Conservation (phyloP, 805 yeast genomes). For the Wickerhamiella shivajii region DNA sequence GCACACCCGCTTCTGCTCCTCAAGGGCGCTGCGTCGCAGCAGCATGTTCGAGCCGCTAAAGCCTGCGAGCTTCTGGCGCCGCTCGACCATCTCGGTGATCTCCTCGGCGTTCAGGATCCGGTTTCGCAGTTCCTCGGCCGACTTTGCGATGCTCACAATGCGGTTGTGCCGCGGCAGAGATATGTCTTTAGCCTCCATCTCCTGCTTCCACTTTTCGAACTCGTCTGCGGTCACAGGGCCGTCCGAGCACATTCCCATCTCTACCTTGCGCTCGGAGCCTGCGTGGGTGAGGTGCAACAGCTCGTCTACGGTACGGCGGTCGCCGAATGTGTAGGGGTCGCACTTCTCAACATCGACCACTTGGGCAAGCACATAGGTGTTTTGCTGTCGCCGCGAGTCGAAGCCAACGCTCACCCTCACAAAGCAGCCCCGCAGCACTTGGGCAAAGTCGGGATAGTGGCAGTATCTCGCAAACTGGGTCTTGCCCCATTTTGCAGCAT, state of each 20-base stretch:
- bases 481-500: slow-evolving; percentile 64
- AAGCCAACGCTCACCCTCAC: slow-evolving; percentile 74
- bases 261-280: slow-evolving; percentile 53
- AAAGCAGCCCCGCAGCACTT: slow-evolving; percentile 54
- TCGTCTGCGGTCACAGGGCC: slow-evolving; percentile 56
- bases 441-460: slow-evolving; percentile 69
- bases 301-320: slow-evolving; percentile 34
- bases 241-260: slow-evolving; percentile 70
- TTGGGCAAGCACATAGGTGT: slow-evolving; percentile 71
- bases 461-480: slow-evolving; percentile 58
- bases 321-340: slow-evolving; percentile 37
- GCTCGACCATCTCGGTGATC: slow-evolving; percentile 62
- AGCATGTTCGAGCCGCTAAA: slow-evolving; percentile 62
- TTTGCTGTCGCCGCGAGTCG: slow-evolving; percentile 43
- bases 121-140: slow-evolving; percentile 46
- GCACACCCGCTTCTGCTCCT: slow-evolving; percentile 66
- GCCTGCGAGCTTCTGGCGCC: slow-evolving; percentile 49
- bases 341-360: slow-evolving; percentile 39
- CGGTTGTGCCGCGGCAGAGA: slow-evolving; percentile 49
- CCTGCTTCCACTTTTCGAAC: slow-evolving; percentile 49
- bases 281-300: slow-evolving; percentile 74
- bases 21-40: slow-evolving; percentile 51
- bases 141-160: slow-evolving; percentile 47
- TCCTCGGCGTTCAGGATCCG: slow-evolving; percentile 54
- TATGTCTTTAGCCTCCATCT: slow-evolving; percentile 43